phyloP scores from a whole-genome alignment of 2,329 filamentous ascomycete species.

The Cryphonectria parasitica region DNA sequence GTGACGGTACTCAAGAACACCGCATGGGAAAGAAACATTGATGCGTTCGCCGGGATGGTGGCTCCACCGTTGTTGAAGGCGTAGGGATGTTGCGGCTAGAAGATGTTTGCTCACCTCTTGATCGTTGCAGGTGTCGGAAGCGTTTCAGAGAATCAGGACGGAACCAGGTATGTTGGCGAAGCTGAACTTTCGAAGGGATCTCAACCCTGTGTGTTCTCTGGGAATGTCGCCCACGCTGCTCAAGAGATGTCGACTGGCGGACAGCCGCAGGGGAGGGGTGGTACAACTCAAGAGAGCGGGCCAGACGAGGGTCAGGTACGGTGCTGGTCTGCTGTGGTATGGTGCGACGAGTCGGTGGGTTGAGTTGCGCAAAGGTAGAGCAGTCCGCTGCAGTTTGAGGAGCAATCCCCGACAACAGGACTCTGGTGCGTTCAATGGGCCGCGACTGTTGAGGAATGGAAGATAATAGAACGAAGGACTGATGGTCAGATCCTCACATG shows the following conservation, averaged over 20 bases:
- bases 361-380: conserved; percentile 5
- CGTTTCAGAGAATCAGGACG: conserved; percentile 31
- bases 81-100: conserved; percentile 11
- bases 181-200: background rate
- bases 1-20: background rate
- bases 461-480: conserved; percentile 4
- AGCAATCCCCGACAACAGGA: conserved; percentile 11
- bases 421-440: conserved; percentile 12
- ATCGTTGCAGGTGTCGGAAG: conserved; percentile 29
- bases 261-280: background rate
- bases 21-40: background rate
- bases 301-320: background rate
- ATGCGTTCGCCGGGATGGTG: background rate
- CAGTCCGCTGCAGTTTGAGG: background rate
- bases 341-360: background rate
- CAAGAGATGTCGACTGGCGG: background rate
- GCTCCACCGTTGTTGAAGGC: background rate
- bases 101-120: conserved; percentile 25
- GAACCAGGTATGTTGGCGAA: conserved; percentile 20
- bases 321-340: background rate
- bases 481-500: conserved; percentile 26
- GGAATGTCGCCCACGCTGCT: background rate
- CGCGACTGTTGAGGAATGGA: conserved; percentile 24
- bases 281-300: background rate
- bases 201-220: background rate